Base-by-base conservation (phyloP, 345 rosid species). In the Geranium rotundifolium region DNA sequence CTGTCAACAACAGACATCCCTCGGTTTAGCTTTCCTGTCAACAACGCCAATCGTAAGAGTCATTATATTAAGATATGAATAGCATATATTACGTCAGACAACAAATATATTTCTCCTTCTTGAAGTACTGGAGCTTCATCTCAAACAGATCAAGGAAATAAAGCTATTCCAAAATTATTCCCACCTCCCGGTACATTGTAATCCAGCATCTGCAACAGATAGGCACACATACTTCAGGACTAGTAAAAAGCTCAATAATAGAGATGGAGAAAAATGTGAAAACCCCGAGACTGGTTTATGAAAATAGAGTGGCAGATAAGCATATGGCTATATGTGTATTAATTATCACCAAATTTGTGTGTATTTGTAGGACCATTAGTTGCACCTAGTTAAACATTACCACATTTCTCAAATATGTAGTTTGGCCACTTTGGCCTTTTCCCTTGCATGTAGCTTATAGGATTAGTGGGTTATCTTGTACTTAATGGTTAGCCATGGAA, bases 111-210 rank as follows among this genome's bases (percentile, higher is more conserved):
- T 41, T 12, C 7, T 9, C 50, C 10, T 41, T 41, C 50, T 41
- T 12, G 9, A 41, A 41, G 50, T 41, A 41, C 1, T 41, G 14
- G 50, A 41, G 50, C 50, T 41, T 41, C 50, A 41, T 41, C 50
- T 41, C 50, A 41, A 12, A 12, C 50, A 41, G 9, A 13, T 41
- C 50, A 41, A 9, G 50, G 10, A 41, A 41, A 4, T 12, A 41
- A 41, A 41, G 50, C 14, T 20, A 19, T 50, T 69, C 74, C 63
- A 41, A 41, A 41, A 12, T 41, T 20, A 19, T 55, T 69, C 74
- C 63, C 70, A 89, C 98, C 96, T 79, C 99, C 97, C 19, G 86
- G 89, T 34, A 90, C 99, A 67, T 82, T 90, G 81, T 93, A 90
- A 61, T 86, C 91, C 73, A 90, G 67, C 97, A 93, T 90, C 99